Conservation (phyloP, 306 rosid genomes). For the Crataegus laevigata region DNA sequence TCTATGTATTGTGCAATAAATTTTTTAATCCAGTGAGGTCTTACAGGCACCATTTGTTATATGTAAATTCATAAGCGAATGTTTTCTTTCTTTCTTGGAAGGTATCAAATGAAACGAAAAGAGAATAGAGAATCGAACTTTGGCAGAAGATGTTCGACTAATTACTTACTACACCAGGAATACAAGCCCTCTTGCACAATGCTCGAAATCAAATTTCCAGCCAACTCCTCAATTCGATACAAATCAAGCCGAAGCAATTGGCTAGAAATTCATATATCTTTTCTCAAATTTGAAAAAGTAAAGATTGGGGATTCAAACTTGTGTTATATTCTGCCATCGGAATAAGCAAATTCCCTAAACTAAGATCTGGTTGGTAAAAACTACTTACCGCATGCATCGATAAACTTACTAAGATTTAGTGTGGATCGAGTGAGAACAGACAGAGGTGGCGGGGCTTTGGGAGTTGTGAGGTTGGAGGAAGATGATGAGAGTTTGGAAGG, state of each 20-base stretch:
- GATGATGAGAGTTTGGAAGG: neutral
- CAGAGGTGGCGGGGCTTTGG: neutral
- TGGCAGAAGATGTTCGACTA: too few species aligned
- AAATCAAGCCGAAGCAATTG: neutral
- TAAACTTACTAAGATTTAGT: neutral
- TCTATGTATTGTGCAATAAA: too few species aligned
- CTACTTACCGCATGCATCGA: neutral
- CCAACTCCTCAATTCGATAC: too few species aligned
- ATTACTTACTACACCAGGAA: too few species aligned
- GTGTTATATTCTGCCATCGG: neutral
- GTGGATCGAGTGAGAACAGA: neutral
- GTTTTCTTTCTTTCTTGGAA: neutral
- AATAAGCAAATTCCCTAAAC: too few species aligned
- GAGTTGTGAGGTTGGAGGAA: neutral
- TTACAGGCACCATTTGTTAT: too few species aligned
- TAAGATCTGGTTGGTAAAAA: too few species aligned
- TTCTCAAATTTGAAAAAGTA: neutral
- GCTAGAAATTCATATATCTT: too few species aligned
- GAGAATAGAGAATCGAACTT: too few species aligned
- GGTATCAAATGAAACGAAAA: too few species aligned
- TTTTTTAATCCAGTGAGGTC: neutral
- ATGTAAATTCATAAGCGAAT: neutral
- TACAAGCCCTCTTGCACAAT: neutral
- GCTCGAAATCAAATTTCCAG: neutral
- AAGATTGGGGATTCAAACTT: neutral